These are phyloP conservation scores for Fusarium sp. DNA, from an alignment of 2,329 filamentous ascomycete species.

Conservation along the genomic window DNA sequence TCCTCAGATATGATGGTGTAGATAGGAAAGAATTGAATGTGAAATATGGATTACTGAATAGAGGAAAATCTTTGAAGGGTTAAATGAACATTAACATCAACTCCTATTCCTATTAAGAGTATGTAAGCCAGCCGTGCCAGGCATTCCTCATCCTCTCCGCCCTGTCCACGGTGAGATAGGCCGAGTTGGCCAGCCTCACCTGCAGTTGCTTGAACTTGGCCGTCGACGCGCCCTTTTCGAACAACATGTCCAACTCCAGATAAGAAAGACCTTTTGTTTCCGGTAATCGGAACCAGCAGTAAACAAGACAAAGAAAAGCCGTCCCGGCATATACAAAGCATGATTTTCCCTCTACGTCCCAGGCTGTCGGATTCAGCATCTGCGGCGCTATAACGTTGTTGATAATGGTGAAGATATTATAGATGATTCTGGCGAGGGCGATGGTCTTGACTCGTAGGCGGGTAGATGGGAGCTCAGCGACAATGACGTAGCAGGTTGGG, in stretches of 20 bases:
- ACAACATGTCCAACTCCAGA: conserved; percentile 46
- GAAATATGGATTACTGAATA: neutral
- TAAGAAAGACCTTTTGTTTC: conserved; percentile 44
- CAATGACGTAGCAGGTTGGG: conserved; percentile 50
- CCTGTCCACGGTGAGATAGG: conserved; percentile 27
- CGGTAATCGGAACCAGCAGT: conserved; percentile 45
- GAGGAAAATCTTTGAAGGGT: too few relatives aligned
- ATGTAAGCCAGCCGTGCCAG: conserved; percentile 42
- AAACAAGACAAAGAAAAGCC: conserved; percentile 36
- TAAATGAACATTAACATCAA: neutral
- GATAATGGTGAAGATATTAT: conserved; percentile 40
- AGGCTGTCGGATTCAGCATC: conserved; percentile 45
- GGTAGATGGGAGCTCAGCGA: conserved; percentile 54
- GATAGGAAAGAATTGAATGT: neutral
- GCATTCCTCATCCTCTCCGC: conserved; percentile 39
- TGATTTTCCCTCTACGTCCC: conserved; percentile 43
- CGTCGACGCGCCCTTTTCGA: conserved; percentile 43
- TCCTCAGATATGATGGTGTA: neutral
- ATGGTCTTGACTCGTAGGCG: conserved; percentile 56
- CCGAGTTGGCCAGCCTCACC: conserved; percentile 30
- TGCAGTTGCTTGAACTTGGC: conserved; percentile 48
- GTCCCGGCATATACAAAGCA: conserved; percentile 42
- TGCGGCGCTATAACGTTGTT: conserved; percentile 45
- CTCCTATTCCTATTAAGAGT: conserved; percentile 22
- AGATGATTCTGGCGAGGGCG: conserved; percentile 51